Percentiles rank a stretch among this genome's conserved stretches.
Evolutionary conservation across 208 protist species (phyloP).

Genomic region (Wallacemonas rigidus): DNA sequence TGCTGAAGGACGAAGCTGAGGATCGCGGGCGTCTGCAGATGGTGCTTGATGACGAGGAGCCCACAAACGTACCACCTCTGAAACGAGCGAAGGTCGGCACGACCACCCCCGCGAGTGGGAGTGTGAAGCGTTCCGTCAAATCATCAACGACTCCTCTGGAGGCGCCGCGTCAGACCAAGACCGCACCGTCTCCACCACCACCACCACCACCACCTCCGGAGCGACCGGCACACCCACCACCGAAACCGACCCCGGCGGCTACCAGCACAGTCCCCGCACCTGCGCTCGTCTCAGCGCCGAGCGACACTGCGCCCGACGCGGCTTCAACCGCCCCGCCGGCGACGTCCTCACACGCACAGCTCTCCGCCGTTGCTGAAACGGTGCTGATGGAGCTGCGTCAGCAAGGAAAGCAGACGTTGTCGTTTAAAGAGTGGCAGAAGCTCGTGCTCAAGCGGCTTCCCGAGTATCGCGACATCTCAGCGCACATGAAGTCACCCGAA

Average conservation of each 20-base stretch:
- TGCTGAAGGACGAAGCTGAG: slow-evolving; percentile 28
- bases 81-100: background rate
- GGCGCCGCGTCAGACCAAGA: no score
- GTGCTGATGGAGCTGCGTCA: slow-evolving; percentile 26
- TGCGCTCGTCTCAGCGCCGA: no score
- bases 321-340: background rate
- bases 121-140: no score
- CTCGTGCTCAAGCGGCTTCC: slow-evolving; percentile 70
- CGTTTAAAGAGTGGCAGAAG: slow-evolving; percentile 66
- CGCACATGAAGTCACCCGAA: slow-evolving; percentile 48
- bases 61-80: background rate
- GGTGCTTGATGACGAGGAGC: background rate
- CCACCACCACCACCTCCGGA: no score
- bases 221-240: no score
- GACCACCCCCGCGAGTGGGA: no score
- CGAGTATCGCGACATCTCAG: slow-evolving; percentile 53
- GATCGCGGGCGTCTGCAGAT: slow-evolving; percentile 1
- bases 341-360: background rate
- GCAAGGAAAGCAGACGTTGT: slow-evolving; percentile 20
- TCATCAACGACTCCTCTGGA: no score
- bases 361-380: slow-evolving; percentile 21
- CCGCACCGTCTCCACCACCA: no score
- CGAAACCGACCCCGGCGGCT: no score
- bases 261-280: no score
- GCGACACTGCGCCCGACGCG: no score